These are phyloP conservation scores for Dendrobium officinale DNA, from an alignment of 106 monocot species.

Conservation along the genomic window DNA sequence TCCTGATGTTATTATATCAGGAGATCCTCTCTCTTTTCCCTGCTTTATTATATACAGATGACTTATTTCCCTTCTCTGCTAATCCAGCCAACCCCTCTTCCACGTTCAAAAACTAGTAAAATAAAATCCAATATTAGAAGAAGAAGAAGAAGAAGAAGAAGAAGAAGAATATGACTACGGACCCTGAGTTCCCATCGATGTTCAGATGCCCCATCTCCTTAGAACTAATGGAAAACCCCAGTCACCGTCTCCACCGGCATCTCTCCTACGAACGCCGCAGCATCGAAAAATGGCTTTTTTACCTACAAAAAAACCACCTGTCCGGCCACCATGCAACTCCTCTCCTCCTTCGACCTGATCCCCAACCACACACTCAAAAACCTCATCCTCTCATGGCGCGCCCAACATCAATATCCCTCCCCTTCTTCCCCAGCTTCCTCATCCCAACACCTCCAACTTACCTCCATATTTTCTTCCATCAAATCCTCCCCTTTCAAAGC, in stretches of 20 bases:
- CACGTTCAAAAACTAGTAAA: neutral
- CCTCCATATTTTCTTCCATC: constrained; percentile 26
- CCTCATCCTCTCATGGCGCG: constrained; percentile 49
- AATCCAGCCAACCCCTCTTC: neutral
- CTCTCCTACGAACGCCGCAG: constrained; percentile 73
- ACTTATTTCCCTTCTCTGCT: neutral
- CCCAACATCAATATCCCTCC: constrained; percentile 11
- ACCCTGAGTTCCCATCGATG: constrained; percentile 21
- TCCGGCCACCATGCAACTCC: constrained; percentile 52
- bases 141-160: neutral
- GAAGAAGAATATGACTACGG: neutral
- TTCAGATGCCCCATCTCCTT: constrained; percentile 81
- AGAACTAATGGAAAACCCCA: constrained; percentile 78
- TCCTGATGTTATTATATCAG: no score
- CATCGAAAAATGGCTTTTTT: constrained; percentile 78
- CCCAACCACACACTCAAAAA: constrained; percentile 60
- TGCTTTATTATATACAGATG: neutral
- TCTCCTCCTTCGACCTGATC: constrained; percentile 25
- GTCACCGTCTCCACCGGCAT: constrained; percentile 79
- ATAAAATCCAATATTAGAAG: neutral
- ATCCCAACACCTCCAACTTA: constrained; percentile 13
- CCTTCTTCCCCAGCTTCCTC: neutral
- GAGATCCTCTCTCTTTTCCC: no score
- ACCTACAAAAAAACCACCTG: constrained; percentile 33
- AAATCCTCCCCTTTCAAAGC: constrained; percentile 64